Conservation (phyloP, 257 asterid genomes). For the Datura wrightii region DNA sequence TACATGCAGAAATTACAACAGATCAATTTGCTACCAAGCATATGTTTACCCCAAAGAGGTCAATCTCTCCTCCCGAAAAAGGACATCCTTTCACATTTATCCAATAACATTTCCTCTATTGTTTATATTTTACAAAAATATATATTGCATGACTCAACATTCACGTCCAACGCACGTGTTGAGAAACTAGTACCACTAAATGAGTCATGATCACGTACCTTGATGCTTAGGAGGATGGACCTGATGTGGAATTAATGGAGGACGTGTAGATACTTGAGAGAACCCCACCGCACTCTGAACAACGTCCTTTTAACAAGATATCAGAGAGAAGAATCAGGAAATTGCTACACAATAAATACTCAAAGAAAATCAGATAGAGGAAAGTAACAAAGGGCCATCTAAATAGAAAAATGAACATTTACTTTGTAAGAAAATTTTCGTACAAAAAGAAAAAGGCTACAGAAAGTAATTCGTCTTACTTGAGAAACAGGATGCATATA, state of each 20-base stretch:
- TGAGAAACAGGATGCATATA: conserved; percentile 70
- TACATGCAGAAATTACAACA: no score
- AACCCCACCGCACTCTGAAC: conserved; percentile 61
- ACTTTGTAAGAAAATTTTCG: background rate
- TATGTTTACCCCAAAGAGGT: no score
- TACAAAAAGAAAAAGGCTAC: background rate
- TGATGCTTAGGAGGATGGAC: conserved; percentile 69
- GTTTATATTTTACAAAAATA: no score
- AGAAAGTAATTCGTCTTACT: conserved; percentile 52
- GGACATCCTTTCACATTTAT: no score
- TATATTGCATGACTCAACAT: no score
- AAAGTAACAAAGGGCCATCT: background rate
- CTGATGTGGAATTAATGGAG: conserved; percentile 59
- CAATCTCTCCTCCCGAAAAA: no score
- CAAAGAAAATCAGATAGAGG: background rate
- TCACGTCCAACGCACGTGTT: no score
- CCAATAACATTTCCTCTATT: no score
- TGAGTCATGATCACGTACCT: conserved; percentile 51
- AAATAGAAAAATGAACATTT: background rate
- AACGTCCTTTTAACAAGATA: conserved; percentile 50
- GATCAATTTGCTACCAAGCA: no score
- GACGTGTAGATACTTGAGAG: conserved; percentile 63
- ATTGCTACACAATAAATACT: conserved; percentile 10
- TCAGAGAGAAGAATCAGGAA: conserved; percentile 33
- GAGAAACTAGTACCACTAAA: background rate